phyloP scores from a whole-genome alignment of 1,284 basidiomycete genomes.

The Stygiomarasmius scandens region DNA sequence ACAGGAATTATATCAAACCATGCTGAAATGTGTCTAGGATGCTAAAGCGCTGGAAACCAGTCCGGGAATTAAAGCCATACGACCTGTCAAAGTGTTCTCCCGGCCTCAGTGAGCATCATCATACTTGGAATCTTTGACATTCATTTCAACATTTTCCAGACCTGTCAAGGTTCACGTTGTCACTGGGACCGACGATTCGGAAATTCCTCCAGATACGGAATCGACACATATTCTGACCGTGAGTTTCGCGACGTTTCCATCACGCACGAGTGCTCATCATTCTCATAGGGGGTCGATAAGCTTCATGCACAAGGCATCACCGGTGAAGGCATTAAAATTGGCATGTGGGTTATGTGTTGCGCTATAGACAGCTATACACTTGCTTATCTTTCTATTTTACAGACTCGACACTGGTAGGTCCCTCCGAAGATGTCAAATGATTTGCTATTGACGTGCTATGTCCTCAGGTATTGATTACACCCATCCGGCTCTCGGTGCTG shows the following conservation, averaged over 20 bases:
- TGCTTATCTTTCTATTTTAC: neutral
- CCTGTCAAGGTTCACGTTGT: slow-evolving; percentile 28
- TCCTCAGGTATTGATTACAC: slow-evolving; percentile 52
- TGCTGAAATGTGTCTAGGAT: slow-evolving; percentile 29
- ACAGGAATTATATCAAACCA: neutral
- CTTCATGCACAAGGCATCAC: slow-evolving; percentile 44
- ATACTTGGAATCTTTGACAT: neutral
- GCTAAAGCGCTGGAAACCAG: slow-evolving; percentile 30
- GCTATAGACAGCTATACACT: neutral
- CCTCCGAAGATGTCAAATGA: neutral
- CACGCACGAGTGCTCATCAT: neutral
- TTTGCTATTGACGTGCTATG: neutral
- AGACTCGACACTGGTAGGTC: slow-evolving; percentile 34
- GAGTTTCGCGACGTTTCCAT: slow-evolving; percentile 11
- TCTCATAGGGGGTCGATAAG: slow-evolving; percentile 46
- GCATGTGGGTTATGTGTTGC: slow-evolving; percentile 36
- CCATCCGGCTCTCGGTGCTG: slow-evolving; percentile 65
- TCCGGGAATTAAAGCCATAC: slow-evolving; percentile 42
- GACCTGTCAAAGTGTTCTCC: slow-evolving; percentile 36
- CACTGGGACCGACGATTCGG: slow-evolving; percentile 33
- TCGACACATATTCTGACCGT: slow-evolving; percentile 46
- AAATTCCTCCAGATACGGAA: slow-evolving; percentile 36
- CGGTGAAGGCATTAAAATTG: slow-evolving; percentile 47
- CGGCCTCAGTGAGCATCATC: slow-evolving; percentile 31
- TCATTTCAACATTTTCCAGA: slow-evolving; percentile 25